Base-by-base conservation (phyloP, 2,329 filamentous ascomycete species). In the Venturia pyrina region DNA sequence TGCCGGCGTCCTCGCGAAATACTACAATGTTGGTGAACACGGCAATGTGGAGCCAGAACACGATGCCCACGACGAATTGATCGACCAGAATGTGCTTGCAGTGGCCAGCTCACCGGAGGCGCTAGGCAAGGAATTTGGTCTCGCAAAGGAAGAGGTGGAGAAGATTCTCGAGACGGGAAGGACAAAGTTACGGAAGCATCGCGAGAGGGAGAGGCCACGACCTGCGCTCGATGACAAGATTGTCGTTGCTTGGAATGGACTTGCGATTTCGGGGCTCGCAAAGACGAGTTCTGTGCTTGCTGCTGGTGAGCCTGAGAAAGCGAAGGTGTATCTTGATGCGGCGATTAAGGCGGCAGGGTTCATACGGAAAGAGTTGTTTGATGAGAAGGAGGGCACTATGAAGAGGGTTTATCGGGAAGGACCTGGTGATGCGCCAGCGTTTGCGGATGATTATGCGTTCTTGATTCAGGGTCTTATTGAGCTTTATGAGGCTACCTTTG, bases 361-460 rank as follows among this genome's bases (percentile, higher is more conserved):
- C 73, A 87, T 98, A 70, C 85, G 83, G 71, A 77, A 82, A 13
- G 84, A 89, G 32, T 82, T 98, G 1, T 97, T 90, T 81, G 86
- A 93, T 68, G 74, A 80, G 10, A 70, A 79, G 0, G 82, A 80
- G 0, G 83, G 84, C 60, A 83, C 84, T 3, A 78, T 98, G 19
- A 90, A 88, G 73, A 85, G 93, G 62, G 85, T 93, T 53, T 96
- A 89, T 76, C 85, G 86, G 40, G 85, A 87, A 68, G 84, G 85
- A 1, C 81, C 85, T 10, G 87, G 88, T 37, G 81, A 85, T 21
- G 87, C 86, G 0, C 81, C 82, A 48, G 93, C 85, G 0, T 96
- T 98, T 75, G 91, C 93, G 0, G 95, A 98, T 71, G 95, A 99
- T 77, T 98, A 98, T 73, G 91, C 93, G 2, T 96, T 93, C 75